These are phyloP conservation scores for Podila clonocystis DNA, from an alignment of 192 early-diverging fungal species.

Conservation along the genomic window DNA sequence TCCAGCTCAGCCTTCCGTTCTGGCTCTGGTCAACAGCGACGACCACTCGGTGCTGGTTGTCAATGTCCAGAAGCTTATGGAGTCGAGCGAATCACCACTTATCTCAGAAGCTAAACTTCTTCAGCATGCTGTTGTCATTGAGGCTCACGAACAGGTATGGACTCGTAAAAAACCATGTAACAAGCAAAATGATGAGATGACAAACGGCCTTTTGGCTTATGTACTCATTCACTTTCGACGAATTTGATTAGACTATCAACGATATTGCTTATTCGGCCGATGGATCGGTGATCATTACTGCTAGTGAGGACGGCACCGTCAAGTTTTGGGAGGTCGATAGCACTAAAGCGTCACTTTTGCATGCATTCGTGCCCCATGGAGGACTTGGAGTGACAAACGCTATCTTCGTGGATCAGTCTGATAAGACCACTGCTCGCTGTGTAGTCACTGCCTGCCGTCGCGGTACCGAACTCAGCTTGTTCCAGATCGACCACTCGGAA, in stretches of 20 bases:
- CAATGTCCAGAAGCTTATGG: slow-evolving; percentile 27
- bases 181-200: not conserved
- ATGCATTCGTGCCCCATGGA: slow-evolving; percentile 49
- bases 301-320: slow-evolving; percentile 52
- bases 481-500: slow-evolving; percentile 21
- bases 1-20: slow-evolving; percentile 36
- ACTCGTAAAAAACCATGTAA: not conserved
- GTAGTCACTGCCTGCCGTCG: slow-evolving; percentile 53
- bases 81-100: slow-evolving; percentile 6
- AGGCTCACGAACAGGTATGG: slow-evolving; percentile 49
- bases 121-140: slow-evolving; percentile 34
- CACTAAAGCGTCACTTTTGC: slow-evolving; percentile 14
- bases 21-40: slow-evolving; percentile 54
- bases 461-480: slow-evolving; percentile 52
- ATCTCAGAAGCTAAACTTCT: slow-evolving; percentile 42
- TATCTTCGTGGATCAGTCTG: slow-evolving; percentile 30
- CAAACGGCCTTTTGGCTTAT: not conserved
- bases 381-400: slow-evolving; percentile 40
- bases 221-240: not conserved
- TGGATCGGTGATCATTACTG: slow-evolving; percentile 54
- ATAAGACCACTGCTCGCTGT: slow-evolving; percentile 29
- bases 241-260: slow-evolving; percentile 37
- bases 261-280: slow-evolving; percentile 57
- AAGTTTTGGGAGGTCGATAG: slow-evolving; percentile 39
- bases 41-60: slow-evolving; percentile 52